Evolutionary conservation across 306 rosid genomes (phyloP), one percentile per base, ranked within the genome.

Genomic region (Prinsepia uniflora): DNA sequence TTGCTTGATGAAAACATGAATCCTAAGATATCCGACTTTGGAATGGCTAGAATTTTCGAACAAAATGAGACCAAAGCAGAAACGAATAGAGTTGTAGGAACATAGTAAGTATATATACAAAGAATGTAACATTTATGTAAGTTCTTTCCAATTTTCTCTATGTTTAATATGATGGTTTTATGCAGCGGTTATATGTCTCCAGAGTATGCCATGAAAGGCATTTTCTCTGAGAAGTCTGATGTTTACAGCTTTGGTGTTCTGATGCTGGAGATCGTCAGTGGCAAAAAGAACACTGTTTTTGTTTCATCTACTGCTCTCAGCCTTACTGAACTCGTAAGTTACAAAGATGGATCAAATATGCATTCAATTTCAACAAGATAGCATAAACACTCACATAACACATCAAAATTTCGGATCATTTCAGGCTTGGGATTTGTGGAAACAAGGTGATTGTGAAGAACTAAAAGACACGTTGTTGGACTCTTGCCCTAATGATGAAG

Each of bases 341-440:
- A 34, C 14, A 34, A 40, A 68, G 61, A 68, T 20, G 7, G 13
- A 39, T 68, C 19, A 39, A 13, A 41, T 10, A 6, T 4, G 64
- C 39, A 52, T 52, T 68, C 18, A 50, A 54, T 5, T 69, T 22
- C 13, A 55, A 69, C 64, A 5, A 30, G 11, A 4, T 0, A 39
- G 39, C 19, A 0, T 0, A 41, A 30, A 67, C 1, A 41, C 63
- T 69, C 9, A 52, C 2, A 41, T 44, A 19, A 18, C 63, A 11
- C 48, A 70, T 20, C 5, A 0, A 46, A 42, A 48, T 42, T 18
- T 18, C 22, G 22, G 57, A 65, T 36, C 8, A 71, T 6, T 77
- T 24, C 72, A 77, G 69, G 76, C 77, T n/a, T 65, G 76, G 75
- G 46, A 53, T 30, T 69, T 43, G 70, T 69, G 80, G 80, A 69